A percentile compares a stretch with the other conserved stretches of the same genome.
These are phyloP conservation scores for Dendrostoma leiphaemia DNA, from an alignment of 2,329 filamentous ascomycete species.

Conservation along the genomic window DNA sequence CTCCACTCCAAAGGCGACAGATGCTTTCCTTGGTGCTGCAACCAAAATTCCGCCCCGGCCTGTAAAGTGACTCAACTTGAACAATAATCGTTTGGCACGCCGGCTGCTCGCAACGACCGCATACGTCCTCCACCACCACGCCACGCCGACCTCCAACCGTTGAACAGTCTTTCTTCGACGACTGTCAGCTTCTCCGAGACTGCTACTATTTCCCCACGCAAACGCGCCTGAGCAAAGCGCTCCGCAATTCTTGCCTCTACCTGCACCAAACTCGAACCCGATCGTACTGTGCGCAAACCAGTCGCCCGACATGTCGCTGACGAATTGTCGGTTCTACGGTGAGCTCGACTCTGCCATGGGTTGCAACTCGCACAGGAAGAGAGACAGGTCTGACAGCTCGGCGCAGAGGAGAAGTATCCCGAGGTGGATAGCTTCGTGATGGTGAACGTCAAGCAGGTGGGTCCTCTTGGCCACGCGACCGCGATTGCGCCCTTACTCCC, in stretches of 20 bases:
- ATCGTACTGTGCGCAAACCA: not conserved
- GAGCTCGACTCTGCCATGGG: constrained; percentile 1
- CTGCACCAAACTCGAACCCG: constrained; percentile 17
- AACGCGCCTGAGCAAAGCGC: constrained; percentile 2
- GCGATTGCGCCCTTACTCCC: constrained; percentile 9
- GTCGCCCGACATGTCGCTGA: constrained; percentile 36
- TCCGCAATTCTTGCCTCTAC: not conserved
- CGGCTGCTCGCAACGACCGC: constrained; percentile 5
- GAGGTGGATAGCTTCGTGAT: constrained; percentile 99
- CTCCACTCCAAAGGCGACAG: constrained; percentile 11
- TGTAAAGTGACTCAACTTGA: constrained; percentile 20
- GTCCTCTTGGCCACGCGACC: constrained; percentile 24
- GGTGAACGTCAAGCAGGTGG: constrained; percentile 98
- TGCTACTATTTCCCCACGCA: not conserved
- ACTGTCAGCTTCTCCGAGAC: not conserved
- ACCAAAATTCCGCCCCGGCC: constrained; percentile 17
- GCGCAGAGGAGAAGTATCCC: constrained; percentile 64
- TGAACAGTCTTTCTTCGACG: not conserved
- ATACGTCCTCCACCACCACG: not conserved
- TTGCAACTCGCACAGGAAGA: not conserved
- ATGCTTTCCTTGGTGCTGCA: not conserved
- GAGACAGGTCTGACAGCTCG: constrained; percentile 35
- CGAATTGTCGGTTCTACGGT: constrained; percentile 38
- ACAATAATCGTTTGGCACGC: constrained; percentile 4
- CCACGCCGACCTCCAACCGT: not conserved